phyloP scores from a whole-genome alignment of 768 basidiomycete species.

The Suillus subalutaceus region DNA sequence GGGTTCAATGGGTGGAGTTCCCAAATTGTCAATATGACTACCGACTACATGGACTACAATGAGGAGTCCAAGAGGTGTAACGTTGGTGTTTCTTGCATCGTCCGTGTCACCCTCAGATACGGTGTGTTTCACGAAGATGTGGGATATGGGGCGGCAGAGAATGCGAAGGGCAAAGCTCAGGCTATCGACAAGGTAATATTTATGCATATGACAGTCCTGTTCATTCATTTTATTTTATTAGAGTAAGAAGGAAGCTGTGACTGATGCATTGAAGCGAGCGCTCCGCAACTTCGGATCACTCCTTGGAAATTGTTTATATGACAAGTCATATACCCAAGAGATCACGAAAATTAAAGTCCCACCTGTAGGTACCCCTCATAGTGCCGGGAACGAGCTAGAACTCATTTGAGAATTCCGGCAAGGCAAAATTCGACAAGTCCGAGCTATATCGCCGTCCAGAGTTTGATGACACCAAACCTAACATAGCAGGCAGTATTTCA shows the following conservation, averaged over 20 bases:
- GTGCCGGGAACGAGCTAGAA: neutral
- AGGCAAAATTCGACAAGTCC: constrained; percentile 72
- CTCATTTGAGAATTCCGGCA: constrained; percentile 13
- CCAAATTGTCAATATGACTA: constrained; percentile 70
- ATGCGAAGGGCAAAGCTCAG: constrained; percentile 79
- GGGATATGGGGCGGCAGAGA: constrained; percentile 88
- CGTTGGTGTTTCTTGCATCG: constrained; percentile 81
- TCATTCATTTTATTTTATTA: constrained; percentile 35
- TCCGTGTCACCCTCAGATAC: constrained; percentile 85
- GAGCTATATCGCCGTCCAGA: constrained; percentile 74
- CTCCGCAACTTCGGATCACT: constrained; percentile 93
- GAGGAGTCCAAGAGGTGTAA: constrained; percentile 67
- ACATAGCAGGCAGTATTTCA: constrained; percentile 6
- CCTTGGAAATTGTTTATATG: constrained; percentile 96
- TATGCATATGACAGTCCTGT: neutral
- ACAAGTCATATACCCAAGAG: constrained; percentile 85
- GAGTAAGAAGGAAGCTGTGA: constrained; percentile 99
- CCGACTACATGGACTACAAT: constrained; percentile 77
- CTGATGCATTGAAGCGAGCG: constrained; percentile 90
- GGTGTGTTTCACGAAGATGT: constrained; percentile 93
- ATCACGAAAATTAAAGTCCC: constrained; percentile 86
- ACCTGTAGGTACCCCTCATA: constrained; percentile 54
- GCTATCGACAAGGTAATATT: constrained; percentile 87
- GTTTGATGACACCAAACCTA: constrained; percentile 52
- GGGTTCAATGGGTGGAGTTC: constrained; percentile 98